A percentile compares a stretch with the other conserved stretches of the same genome.
Conservation (phyloP, 768 basidiomycete species). For the Boletus tomentosulus region DNA sequence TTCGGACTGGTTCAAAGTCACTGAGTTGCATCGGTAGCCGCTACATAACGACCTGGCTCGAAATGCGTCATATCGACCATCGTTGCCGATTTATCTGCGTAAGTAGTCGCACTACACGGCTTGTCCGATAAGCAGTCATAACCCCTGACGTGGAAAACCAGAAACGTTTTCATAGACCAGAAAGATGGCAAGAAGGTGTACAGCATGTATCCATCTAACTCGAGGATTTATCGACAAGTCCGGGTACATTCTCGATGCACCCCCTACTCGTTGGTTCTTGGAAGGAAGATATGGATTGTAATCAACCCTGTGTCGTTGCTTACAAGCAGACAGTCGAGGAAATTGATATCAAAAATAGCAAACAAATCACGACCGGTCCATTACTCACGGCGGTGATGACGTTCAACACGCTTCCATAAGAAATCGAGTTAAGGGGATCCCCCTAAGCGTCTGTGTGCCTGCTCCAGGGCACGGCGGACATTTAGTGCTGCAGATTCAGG, state of each 20-base stretch:
- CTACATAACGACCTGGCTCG: background rate
- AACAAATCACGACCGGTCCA: background rate
- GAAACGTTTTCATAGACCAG: too few species aligned
- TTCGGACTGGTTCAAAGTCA: conserved; percentile 5
- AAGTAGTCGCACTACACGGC: too few species aligned
- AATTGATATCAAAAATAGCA: background rate
- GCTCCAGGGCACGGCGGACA: conserved; percentile 63
- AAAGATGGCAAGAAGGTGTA: background rate
- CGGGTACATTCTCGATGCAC: too few species aligned
- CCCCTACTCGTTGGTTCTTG: background rate
- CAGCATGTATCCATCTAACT: background rate
- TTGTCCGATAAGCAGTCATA: too few species aligned
- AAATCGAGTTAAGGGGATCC: background rate
- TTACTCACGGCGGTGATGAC: background rate
- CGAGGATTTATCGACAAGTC: too few species aligned
- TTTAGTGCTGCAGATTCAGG: conserved; percentile 43
- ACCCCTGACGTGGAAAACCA: too few species aligned
- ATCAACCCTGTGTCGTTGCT: background rate
- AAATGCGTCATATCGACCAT: background rate
- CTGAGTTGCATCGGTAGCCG: background rate
- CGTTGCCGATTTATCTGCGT: background rate
- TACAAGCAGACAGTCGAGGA: background rate
- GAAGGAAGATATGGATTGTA: background rate
- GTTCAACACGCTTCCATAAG: background rate
- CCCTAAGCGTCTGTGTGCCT: conserved; percentile 37